Conservation (phyloP, 2,329 filamentous ascomycete genomes). For the Aspergillus sojae region DNA sequence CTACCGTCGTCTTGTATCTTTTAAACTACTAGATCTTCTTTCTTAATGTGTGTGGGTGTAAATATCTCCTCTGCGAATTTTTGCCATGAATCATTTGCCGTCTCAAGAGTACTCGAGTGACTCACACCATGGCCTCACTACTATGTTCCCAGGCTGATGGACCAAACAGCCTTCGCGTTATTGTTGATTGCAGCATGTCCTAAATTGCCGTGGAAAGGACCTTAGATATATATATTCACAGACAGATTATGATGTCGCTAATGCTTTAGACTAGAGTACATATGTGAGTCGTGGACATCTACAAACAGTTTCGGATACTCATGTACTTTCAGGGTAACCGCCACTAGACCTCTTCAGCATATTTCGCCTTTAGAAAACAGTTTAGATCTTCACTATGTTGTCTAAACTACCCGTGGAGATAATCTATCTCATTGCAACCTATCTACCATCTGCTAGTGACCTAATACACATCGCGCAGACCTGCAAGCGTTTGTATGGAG, state of each 20-base stretch:
- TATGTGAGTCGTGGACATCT: background rate
- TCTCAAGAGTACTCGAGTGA: background rate
- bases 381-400: conserved; percentile 27
- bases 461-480: conserved; percentile 50
- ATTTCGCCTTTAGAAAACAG: background rate
- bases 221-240: background rate
- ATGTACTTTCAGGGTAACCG: background rate
- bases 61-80: background rate
- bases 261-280: background rate
- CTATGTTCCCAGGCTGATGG: conserved; percentile 1
- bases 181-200: conserved; percentile 8
- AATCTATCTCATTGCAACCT: conserved; percentile 43
- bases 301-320: background rate
- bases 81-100: background rate
- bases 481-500: conserved; percentile 48
- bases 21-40: background rate
- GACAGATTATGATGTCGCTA: background rate
- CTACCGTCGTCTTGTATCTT: background rate
- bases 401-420: conserved; percentile 46
- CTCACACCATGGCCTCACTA: conserved; percentile 4
- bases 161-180: conserved; percentile 3
- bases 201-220: conserved; percentile 9
- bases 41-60: conserved; percentile 1
- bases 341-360: background rate
- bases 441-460: conserved; percentile 50